phyloP scores from a whole-genome alignment of 768 basidiomycete species.

The Mycena galericulata region DNA sequence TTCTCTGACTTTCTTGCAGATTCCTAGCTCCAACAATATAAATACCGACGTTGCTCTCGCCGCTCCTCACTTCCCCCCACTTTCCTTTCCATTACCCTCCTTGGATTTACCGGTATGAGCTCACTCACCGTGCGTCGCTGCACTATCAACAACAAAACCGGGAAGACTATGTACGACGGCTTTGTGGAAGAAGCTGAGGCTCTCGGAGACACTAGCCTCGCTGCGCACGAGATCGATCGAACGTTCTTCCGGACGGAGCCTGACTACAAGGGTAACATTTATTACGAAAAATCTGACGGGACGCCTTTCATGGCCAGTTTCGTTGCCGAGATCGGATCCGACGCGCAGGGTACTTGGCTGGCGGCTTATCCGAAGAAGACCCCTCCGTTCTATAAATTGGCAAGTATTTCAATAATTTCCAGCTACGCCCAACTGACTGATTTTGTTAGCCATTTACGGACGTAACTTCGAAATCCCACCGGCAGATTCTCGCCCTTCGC shows the following conservation, averaged over 20 bases:
- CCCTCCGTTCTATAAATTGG: constrained; percentile 6
- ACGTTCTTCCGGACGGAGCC: background rate
- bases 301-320: constrained; percentile 10
- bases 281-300: background rate
- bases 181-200: background rate
- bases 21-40: background rate
- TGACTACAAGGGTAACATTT: background rate
- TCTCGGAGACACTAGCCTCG: background rate
- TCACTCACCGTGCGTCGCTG: constrained; percentile 5
- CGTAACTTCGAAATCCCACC: constrained; percentile 3
- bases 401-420: background rate
- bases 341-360: constrained; percentile 17
- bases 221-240: background rate
- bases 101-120: background rate
- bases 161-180: background rate
- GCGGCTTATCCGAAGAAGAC: constrained; percentile 13
- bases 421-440: background rate
- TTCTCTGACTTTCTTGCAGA: background rate
- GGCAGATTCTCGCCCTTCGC: background rate
- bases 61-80: background rate
- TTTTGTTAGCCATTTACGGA: constrained; percentile 20
- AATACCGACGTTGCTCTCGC: background rate
- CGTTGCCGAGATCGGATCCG: constrained; percentile 21
- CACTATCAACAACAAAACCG: background rate
- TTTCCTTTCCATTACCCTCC: background rate